Conservation (phyloP, 306 rosid genomes). For the Cucurbita ficifolia region DNA sequence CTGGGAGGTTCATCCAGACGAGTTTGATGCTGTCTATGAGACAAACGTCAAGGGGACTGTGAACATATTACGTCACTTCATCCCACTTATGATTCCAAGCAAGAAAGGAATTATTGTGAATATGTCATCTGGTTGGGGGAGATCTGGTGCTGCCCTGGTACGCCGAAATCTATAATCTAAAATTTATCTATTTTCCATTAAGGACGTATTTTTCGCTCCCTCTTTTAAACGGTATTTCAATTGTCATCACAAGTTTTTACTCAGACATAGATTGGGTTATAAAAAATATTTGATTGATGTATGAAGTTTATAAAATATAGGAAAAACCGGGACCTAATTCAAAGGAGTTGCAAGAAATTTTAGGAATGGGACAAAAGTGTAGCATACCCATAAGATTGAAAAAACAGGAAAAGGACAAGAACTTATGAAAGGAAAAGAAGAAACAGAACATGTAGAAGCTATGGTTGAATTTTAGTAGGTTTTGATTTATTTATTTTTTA, state of each 20-base stretch:
- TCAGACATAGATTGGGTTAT: background rate
- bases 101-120: constrained; percentile 60
- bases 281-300: too few relatives aligned
- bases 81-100: constrained; percentile 47
- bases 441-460: background rate
- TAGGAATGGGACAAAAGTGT: background rate
- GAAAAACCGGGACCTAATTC: background rate
- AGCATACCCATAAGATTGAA: background rate
- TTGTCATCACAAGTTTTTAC: background rate
- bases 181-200: background rate
- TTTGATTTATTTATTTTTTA: background rate
- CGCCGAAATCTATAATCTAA: background rate
- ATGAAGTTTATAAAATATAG: background rate
- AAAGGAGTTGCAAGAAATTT: background rate
- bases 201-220: background rate
- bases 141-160: constrained; percentile 82
- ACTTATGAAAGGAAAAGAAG: background rate
- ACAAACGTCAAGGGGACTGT: constrained; percentile 72
- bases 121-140: constrained; percentile 95
- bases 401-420: background rate
- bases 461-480: background rate
- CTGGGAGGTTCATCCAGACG: constrained; percentile 75
- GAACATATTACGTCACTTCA: constrained; percentile 63
- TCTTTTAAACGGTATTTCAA: background rate
- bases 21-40: constrained; percentile 56